These are phyloP conservation scores for Dipodascus geniculatus DNA, from an alignment of 805 yeast genomes.

Conservation along the genomic window DNA sequence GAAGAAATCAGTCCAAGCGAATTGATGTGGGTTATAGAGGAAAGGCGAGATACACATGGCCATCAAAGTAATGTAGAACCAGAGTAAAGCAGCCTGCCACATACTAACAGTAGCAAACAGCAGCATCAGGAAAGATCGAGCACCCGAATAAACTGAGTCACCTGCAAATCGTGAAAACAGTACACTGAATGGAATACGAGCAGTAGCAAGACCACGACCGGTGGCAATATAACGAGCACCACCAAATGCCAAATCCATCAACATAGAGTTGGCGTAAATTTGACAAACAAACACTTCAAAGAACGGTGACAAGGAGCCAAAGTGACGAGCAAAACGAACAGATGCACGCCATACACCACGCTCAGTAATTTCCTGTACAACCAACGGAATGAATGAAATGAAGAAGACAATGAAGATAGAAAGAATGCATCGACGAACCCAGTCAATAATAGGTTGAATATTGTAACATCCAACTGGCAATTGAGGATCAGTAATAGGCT, in stretches of 20 bases:
- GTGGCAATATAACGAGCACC: slow-evolving; percentile 89
- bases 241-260: slow-evolving; percentile 71
- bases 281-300: slow-evolving; percentile 95
- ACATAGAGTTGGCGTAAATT: slow-evolving; percentile 70
- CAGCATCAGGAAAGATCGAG: slow-evolving; percentile 54
- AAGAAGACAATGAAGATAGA: slow-evolving; percentile 89
- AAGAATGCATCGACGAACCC: slow-evolving; percentile 82
- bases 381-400: slow-evolving; percentile 78
- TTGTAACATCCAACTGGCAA: slow-evolving; percentile 78
- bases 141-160: slow-evolving; percentile 69
- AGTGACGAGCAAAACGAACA: slow-evolving; percentile 59
- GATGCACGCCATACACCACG: slow-evolving; percentile 71
- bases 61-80: slow-evolving; percentile 94
- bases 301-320: slow-evolving; percentile 73
- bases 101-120: slow-evolving; percentile 67
- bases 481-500: slow-evolving; percentile 63
- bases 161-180: slow-evolving; percentile 69
- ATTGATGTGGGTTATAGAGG: slow-evolving; percentile 95
- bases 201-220: slow-evolving; percentile 88
- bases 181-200: slow-evolving; percentile 59
- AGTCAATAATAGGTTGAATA: slow-evolving; percentile 71
- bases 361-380: slow-evolving; percentile 80
- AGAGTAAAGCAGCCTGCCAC: slow-evolving; percentile 90
- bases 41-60: slow-evolving; percentile 89
- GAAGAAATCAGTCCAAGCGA: slow-evolving; percentile 91